A percentile compares a stretch with the other conserved stretches of the same genome.
Evolutionary conservation across 2,329 filamentous ascomycete species (phyloP).

Genomic region (Neonectria coccinea): DNA sequence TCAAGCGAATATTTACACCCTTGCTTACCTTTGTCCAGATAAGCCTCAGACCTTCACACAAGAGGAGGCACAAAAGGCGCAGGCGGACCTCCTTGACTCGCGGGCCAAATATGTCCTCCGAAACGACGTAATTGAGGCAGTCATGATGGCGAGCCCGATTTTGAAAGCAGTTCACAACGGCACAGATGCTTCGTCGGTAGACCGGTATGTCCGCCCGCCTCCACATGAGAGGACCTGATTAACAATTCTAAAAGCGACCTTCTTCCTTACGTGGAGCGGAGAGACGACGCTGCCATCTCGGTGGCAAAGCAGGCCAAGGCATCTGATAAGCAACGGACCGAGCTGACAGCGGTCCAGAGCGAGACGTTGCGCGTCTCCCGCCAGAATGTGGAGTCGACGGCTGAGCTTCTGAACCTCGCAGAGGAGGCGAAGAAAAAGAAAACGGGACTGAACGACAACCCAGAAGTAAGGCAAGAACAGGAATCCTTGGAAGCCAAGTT

Average conservation of each 20-base stretch:
- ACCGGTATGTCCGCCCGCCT: conserved; percentile 66
- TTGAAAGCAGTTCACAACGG: conserved; percentile 81
- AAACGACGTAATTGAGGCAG: conserved; percentile 75
- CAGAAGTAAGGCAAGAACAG: conserved; percentile 66
- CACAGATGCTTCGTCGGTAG: conserved; percentile 71
- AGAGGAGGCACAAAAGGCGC: conserved; percentile 67
- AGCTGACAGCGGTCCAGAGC: conserved; percentile 68
- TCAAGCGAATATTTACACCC: not conserved
- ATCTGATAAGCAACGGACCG: conserved; percentile 62
- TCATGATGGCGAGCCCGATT: conserved; percentile 79
- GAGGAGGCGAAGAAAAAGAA: conserved; percentile 65
- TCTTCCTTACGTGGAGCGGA: conserved; percentile 72
- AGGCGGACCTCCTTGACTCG: conserved; percentile 76
- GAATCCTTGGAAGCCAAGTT: conserved; percentile 68
- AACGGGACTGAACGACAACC: conserved; percentile 65
- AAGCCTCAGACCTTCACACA: conserved; percentile 53
- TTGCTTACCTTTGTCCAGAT: conserved; percentile 34
- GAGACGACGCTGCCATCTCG: conserved; percentile 74
- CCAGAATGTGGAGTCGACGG: conserved; percentile 72
- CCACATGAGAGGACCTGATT: not conserved
- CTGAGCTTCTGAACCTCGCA: conserved; percentile 72
- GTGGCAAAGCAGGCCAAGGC: conserved; percentile 70
- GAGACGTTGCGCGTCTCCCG: conserved; percentile 67
- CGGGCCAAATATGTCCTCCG: conserved; percentile 77
- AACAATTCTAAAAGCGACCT: conserved; percentile 66